A percentile compares a stretch with the other conserved stretches of the same genome.
Conservation (phyloP, 805 yeast species). For the Hemisphaericaspora nanyangensis region DNA sequence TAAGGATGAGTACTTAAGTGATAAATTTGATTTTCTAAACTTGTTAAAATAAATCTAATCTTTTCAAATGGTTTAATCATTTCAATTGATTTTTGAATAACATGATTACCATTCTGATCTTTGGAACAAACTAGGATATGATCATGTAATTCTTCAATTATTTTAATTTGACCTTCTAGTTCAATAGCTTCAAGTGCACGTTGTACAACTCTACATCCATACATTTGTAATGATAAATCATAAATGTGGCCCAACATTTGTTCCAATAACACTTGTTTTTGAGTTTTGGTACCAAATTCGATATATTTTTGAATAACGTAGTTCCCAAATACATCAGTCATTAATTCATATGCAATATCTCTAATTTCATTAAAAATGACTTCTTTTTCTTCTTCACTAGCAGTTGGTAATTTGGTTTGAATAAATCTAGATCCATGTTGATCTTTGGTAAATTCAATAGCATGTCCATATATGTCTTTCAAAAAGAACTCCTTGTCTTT, state of each 20-base stretch:
- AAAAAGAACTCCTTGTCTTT: conserved; percentile 58
- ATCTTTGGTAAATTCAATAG: conserved; percentile 87
- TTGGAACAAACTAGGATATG: conserved; percentile 60
- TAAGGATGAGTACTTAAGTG: conserved; percentile 92
- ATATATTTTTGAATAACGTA: conserved; percentile 94
- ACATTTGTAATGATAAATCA: conserved; percentile 84
- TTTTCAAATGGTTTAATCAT: conserved; percentile 61
- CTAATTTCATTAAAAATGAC: conserved; percentile 80
- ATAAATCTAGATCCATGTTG: conserved; percentile 97
- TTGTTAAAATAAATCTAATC: conserved; percentile 67
- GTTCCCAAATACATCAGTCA: conserved; percentile 97
- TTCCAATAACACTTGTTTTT: conserved; percentile 63
- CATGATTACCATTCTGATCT: conserved; percentile 98
- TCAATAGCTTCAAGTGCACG: conserved; percentile 77
- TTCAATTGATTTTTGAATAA: conserved; percentile 92
- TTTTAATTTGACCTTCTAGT: conserved; percentile 57
- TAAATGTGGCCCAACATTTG: conserved; percentile 73
- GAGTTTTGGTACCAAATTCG: conserved; percentile 73
- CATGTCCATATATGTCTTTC: conserved; percentile 78
- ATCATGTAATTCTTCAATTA: conserved; percentile 68
- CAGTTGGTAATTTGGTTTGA: conserved; percentile 75
- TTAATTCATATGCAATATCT: conserved; percentile 67
- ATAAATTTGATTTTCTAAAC: conserved; percentile 68
- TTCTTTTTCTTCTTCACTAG: conserved; percentile 68
- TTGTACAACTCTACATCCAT: conserved; percentile 97